phyloP scores from a whole-genome alignment of 164 flowering plant genomes.

The Aristolochia fimbriata region DNA sequence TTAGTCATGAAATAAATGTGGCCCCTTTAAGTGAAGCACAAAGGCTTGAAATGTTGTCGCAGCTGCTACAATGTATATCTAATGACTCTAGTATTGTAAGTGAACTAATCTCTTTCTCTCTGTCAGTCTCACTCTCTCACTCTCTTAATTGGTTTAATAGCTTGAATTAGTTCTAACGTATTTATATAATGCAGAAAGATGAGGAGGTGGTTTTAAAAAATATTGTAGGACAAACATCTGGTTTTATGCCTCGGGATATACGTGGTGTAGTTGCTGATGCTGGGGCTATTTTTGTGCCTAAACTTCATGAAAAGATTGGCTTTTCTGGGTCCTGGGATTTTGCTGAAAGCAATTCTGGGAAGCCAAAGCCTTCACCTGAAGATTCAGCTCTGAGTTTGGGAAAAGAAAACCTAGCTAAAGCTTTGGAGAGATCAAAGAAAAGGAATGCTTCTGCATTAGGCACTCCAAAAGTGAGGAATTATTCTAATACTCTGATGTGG shows the following conservation, averaged over 20 bases:
- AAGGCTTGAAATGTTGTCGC: slow-evolving; percentile 61
- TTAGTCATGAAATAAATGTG: slow-evolving; percentile 84
- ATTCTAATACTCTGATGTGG: background rate
- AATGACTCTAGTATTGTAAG: slow-evolving; percentile 44
- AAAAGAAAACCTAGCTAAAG: slow-evolving; percentile 50
- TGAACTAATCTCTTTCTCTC: background rate
- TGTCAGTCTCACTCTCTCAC: no score
- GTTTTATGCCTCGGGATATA: slow-evolving; percentile 82
- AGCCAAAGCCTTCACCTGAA: slow-evolving; percentile 7
- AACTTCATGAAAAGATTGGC: slow-evolving; percentile 9
- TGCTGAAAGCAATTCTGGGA: slow-evolving; percentile 8
- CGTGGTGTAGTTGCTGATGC: slow-evolving; percentile 79
- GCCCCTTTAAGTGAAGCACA: slow-evolving; percentile 73
- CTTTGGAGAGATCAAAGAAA: slow-evolving; percentile 77
- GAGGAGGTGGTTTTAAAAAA: slow-evolving; percentile 51
- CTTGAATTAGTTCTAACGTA: background rate
- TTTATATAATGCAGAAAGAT: slow-evolving; percentile 36
- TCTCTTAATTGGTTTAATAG: background rate
- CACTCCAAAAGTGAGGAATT: slow-evolving; percentile 69
- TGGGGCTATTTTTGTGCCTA: slow-evolving; percentile 44
- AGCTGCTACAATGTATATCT: slow-evolving; percentile 40
- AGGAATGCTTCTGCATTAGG: slow-evolving; percentile 84
- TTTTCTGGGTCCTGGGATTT: slow-evolving; percentile 12
- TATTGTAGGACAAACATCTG: slow-evolving; percentile 77
- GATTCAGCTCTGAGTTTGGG: slow-evolving; percentile 19